Conservation (phyloP, 257 asterid genomes). For the Solanum piurae region DNA sequence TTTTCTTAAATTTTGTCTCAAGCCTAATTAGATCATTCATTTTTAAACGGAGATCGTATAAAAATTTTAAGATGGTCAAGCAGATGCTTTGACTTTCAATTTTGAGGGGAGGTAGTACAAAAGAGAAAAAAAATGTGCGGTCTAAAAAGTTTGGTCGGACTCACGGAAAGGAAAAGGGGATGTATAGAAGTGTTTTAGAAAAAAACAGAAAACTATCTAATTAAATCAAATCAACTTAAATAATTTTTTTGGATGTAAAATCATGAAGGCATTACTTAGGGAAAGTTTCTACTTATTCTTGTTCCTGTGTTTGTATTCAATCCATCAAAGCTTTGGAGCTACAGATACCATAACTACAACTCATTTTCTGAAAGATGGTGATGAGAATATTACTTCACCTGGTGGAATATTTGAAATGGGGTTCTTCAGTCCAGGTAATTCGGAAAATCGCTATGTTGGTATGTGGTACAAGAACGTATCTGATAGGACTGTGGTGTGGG, state of each 20-base stretch:
- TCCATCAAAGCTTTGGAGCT: neutral
- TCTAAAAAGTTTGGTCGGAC: neutral
- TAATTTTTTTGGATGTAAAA: neutral
- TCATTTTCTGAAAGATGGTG: slow-evolving; percentile 4
- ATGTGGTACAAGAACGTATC: slow-evolving; percentile 7
- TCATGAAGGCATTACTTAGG: neutral
- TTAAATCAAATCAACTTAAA: neutral
- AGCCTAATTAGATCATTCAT: no score
- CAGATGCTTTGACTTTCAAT: neutral
- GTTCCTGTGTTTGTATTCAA: neutral
- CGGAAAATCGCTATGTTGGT: slow-evolving; percentile 5
- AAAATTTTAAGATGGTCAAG: neutral
- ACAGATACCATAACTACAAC: slow-evolving; percentile 6
- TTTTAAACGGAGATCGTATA: no score
- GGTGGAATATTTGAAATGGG: slow-evolving; percentile 15
- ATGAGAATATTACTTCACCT: neutral
- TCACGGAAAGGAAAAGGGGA: neutral
- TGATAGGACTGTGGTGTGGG: neutral
- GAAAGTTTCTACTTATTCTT: neutral
- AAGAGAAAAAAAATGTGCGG: neutral
- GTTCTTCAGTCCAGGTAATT: slow-evolving; percentile 16
- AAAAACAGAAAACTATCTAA: neutral
- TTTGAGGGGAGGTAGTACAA: neutral
- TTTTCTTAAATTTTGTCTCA: no score
- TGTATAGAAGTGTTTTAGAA: neutral